phyloP scores from a whole-genome alignment of 306 rosid genomes.

The Fagus crenata region DNA sequence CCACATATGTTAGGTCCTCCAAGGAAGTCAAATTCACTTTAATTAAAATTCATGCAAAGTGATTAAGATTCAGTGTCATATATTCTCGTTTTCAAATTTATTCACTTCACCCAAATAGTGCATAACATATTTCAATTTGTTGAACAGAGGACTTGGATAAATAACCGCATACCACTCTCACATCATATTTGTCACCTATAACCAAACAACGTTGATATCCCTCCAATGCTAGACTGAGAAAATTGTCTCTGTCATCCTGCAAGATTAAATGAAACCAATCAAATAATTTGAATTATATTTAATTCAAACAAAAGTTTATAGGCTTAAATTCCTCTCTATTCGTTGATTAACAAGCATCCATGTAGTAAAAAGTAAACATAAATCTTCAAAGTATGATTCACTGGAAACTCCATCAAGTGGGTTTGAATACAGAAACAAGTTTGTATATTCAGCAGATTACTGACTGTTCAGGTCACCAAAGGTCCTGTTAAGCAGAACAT shows the following conservation, averaged over 20 bases:
- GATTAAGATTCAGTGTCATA: neutral
- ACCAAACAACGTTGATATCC: conserved; percentile 82
- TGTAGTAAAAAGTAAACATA: neutral
- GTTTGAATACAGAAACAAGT: neutral
- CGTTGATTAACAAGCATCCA: neutral
- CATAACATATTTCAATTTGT: neutral
- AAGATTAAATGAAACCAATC: conserved; percentile 14
- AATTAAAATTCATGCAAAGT: neutral
- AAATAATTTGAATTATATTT: neutral
- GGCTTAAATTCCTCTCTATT: neutral
- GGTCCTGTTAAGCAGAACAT: neutral
- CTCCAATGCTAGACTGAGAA: conserved; percentile 84
- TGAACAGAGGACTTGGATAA: conserved; percentile 21
- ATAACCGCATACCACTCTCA: conserved; percentile 78
- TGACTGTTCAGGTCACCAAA: neutral
- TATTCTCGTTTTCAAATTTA: neutral
- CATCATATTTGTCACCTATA: conserved; percentile 81
- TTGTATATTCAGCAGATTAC: neutral
- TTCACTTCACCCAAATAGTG: neutral
- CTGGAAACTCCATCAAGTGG: neutral
- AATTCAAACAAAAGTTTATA: neutral
- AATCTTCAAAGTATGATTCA: neutral
- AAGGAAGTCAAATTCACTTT: conserved; percentile 20
- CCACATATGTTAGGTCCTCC: conserved; percentile 27
- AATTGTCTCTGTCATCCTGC: conserved; percentile 93